Evolutionary conservation across 306 rosid species (phyloP).

Genomic region (Trifolium repens): DNA sequence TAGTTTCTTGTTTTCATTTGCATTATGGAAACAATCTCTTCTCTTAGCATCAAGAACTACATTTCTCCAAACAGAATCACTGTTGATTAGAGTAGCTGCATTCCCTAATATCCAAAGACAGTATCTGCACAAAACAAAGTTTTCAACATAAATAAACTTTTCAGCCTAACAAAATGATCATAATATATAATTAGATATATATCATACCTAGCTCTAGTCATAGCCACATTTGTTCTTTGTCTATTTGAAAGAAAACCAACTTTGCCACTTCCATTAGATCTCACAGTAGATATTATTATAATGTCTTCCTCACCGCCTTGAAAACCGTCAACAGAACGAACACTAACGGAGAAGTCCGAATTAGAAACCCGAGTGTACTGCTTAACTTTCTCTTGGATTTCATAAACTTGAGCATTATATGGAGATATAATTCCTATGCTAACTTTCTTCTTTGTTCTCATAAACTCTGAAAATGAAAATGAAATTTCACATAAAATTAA

Average conservation of each 20-base stretch:
- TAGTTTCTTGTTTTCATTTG: conserved; percentile 35
- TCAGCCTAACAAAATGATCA: neutral
- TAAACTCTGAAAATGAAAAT: conserved; percentile 35
- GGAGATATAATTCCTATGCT: conserved; percentile 69
- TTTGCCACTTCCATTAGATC: conserved; percentile 44
- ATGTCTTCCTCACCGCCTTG: conserved; percentile 75
- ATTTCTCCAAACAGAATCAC: conserved; percentile 45
- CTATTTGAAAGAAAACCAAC: conserved; percentile 55
- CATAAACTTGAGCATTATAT: conserved; percentile 58
- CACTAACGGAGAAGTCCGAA: conserved; percentile 45
- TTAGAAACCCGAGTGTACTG: conserved; percentile 16
- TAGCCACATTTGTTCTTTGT: conserved; percentile 60
- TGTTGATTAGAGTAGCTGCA: conserved; percentile 47
- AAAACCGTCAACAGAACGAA: conserved; percentile 64
- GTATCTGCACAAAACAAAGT: conserved; percentile 30
- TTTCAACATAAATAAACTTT: neutral
- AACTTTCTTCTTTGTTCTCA: conserved; percentile 41
- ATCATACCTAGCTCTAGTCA: conserved; percentile 64
- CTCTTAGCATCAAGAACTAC: conserved; percentile 51
- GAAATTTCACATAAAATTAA: neutral
- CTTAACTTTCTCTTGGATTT: conserved; percentile 51
- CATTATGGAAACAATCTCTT: conserved; percentile 44
- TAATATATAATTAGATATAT: neutral
- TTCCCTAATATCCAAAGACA: conserved; percentile 61
- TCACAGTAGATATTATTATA: conserved; percentile 48